Evolutionary conservation across 345 rosid species (phyloP).

Genomic region (Moricandia moricandioides): DNA sequence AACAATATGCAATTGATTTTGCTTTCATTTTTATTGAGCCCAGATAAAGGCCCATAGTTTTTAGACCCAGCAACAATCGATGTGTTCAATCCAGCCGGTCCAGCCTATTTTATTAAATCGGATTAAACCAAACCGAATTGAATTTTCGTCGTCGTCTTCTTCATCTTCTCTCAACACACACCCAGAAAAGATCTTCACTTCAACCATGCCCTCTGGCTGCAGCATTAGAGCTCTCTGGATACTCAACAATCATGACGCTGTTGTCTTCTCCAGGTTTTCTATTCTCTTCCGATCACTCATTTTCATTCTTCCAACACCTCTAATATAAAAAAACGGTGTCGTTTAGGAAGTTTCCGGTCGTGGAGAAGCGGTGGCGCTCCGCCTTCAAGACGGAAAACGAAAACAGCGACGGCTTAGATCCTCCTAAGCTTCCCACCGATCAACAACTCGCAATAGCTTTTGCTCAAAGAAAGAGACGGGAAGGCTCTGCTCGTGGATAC

Average conservation of each 20-base stretch:
- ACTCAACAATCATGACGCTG: slow-evolving; percentile 66
- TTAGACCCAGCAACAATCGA: background rate
- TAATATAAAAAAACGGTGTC: background rate
- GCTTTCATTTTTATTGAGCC: background rate
- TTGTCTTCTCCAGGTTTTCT: slow-evolving; percentile 75
- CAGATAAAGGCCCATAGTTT: background rate
- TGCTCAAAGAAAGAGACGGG: slow-evolving; percentile 58
- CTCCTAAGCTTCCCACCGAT: slow-evolving; percentile 65
- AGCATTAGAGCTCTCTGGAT: slow-evolving; percentile 87
- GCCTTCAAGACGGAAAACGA: slow-evolving; percentile 54
- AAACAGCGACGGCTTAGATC: slow-evolving; percentile 32
- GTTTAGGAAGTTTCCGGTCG: slow-evolving; percentile 75
- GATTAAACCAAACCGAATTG: background rate
- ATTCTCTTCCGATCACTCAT: background rate
- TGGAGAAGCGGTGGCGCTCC: slow-evolving; percentile 71
- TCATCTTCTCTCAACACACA: background rate
- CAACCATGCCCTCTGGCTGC: slow-evolving; percentile 61
- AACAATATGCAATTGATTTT: too few species aligned
- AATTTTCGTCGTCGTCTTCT: background rate
- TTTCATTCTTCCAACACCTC: slow-evolving; percentile 12
- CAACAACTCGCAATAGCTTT: slow-evolving; percentile 61
- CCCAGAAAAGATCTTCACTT: background rate
- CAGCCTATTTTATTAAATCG: background rate
- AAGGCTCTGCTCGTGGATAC: slow-evolving; percentile 74
- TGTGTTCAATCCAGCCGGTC: background rate